phyloP scores from a whole-genome alignment of 2,329 filamentous ascomycete genomes.

The Colletotrichum acutatum region DNA sequence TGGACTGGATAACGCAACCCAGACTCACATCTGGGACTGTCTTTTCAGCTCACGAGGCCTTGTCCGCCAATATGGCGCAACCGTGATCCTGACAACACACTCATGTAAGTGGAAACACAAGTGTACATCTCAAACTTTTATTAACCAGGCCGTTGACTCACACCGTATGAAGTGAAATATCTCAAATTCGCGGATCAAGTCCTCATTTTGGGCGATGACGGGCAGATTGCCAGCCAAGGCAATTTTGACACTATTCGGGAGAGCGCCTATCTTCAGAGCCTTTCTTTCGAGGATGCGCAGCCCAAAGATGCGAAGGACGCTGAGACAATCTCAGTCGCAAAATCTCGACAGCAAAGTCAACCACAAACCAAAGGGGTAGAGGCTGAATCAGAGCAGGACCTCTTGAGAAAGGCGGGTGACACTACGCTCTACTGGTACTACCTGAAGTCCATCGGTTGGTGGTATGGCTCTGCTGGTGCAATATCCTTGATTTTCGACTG shows the following conservation, averaged over 20 bases:
- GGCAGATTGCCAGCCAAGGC: not conserved
- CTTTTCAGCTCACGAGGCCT: constrained; percentile 51
- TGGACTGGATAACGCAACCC: constrained; percentile 53
- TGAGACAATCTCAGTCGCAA: not conserved
- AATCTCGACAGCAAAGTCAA: not conserved
- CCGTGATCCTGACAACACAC: constrained; percentile 48
- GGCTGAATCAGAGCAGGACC: constrained; percentile 1
- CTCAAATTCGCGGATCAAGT: constrained; percentile 6
- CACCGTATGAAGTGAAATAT: not conserved
- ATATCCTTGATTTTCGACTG: constrained; percentile 11
- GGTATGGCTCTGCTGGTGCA: constrained; percentile 11
- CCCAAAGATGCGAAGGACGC: not conserved
- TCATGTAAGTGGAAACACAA: constrained; percentile 41
- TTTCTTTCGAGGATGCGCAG: not conserved
- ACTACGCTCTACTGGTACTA: constrained; percentile 24
- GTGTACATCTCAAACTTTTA: not conserved
- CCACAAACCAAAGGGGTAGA: not conserved
- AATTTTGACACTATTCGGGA: not conserved
- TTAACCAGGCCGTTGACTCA: not conserved
- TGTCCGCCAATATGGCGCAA: constrained; percentile 43
- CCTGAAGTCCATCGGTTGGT: constrained; percentile 23
- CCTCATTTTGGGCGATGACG: constrained; percentile 17
- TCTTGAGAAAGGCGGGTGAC: constrained; percentile 22
- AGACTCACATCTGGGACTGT: constrained; percentile 51
- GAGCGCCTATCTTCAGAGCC: constrained; percentile 6